These are phyloP conservation scores for Alloascoidea africana DNA, from an alignment of 805 yeast genomes.

Conservation along the genomic window DNA sequence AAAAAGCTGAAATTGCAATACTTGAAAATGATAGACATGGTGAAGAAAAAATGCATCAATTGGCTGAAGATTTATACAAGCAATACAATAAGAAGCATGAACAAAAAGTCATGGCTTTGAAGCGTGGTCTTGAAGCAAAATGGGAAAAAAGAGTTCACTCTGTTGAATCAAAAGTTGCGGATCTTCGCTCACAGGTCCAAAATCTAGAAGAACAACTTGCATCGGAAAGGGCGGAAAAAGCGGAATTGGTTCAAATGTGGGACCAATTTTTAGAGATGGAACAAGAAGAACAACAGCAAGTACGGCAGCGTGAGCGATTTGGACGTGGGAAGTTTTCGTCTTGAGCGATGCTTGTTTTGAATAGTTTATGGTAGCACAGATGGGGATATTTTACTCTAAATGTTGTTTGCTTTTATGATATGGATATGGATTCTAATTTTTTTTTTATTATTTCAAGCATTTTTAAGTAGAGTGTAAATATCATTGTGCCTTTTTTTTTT, in stretches of 20 bases:
- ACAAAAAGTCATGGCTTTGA: slow-evolving; percentile 44
- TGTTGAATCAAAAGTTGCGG: background rate
- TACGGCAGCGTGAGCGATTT: no score
- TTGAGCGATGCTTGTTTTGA: no score
- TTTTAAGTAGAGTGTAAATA: no score
- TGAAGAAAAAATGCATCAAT: slow-evolving; percentile 38
- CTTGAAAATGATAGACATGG: slow-evolving; percentile 28
- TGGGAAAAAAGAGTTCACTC: background rate
- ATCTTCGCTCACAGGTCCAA: background rate
- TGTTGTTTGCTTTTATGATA: no score
- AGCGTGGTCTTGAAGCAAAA: slow-evolving; percentile 19
- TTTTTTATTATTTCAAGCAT: no score
- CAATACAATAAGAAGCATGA: slow-evolving; percentile 68
- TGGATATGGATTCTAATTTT: no score
- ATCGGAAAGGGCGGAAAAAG: background rate
- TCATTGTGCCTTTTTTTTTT: no score
- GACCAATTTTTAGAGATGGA: background rate
- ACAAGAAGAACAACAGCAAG: background rate
- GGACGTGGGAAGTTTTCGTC: no score
- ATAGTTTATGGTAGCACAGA: no score
- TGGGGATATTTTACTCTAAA: no score
- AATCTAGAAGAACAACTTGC: background rate
- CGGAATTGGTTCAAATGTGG: slow-evolving; percentile 3
- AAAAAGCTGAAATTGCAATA: no score
- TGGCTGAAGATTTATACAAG: slow-evolving; percentile 54